Evolutionary conservation across 2,329 filamentous ascomycete species (phyloP), one percentile per base, ranked within the genome.

Genomic region (Myriosclerotinia scirpicola): DNA sequence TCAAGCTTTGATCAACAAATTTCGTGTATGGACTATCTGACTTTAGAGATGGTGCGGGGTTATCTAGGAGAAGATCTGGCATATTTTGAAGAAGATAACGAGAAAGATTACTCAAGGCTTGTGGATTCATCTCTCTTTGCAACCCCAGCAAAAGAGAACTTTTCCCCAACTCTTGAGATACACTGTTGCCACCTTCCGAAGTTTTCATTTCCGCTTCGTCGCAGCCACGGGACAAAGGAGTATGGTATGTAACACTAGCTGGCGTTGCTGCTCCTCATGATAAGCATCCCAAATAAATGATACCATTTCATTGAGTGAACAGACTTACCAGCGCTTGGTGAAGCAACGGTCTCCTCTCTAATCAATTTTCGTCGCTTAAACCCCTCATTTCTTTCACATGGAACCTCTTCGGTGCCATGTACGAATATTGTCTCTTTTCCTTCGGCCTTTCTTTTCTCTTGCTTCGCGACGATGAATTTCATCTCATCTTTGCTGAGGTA

Each of bases 401-500:
- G 3, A 1, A 65, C 40, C n/a, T 64, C 40, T 2, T 12, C 8
- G 5, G 22, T 12, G 15, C 53, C 38, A 48, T 62, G 34, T 4
- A 53, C 52, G 50, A 67, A 54, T 20, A 20, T 34, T 5, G 52
- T 63, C 5, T 65, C 40, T 38, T 65, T 63, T 7, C 52, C 52
- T 38, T 56, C 42, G 26, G 38, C 20, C 17, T 17, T 22, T 17
- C 53, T 40, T 14, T 56, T 59, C 15, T 58, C 26, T 34, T 61
- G 7, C 15, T 52, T 56, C 17, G 38, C 52, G 5, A 67, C 55
- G 17, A 67, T 50, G 52, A 62, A n/a, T 30, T 56, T 56, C 62
- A 65, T 67, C 5, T 61, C 55, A 11, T 61, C n/a, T 20, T 46
- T 40, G 14, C 40, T 22, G 5, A 67, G n/a, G 36, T 67, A 15